These are phyloP conservation scores for Solanum etuberosum DNA, from an alignment of 257 asterid genomes.

Conservation along the genomic window DNA sequence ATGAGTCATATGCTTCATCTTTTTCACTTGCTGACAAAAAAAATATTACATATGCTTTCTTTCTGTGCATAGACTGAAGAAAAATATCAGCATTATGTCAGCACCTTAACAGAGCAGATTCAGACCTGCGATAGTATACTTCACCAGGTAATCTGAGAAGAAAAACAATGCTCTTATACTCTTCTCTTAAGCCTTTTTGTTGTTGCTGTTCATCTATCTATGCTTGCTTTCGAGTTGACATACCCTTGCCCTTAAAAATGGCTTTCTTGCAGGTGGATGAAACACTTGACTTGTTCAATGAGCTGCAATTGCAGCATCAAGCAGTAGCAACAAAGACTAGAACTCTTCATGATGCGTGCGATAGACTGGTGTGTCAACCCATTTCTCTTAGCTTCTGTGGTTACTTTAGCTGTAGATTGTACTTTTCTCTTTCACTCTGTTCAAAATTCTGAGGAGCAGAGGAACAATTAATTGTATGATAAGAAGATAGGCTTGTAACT, in stretches of 20 bases:
- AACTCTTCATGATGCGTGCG: conserved; percentile 98
- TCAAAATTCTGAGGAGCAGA: not conserved
- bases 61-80: conserved; percentile 65
- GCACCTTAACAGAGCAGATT: conserved; percentile 71
- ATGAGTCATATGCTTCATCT: not conserved
- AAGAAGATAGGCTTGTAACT: not conserved
- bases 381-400: conserved; percentile 2
- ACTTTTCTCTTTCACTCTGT: not conserved
- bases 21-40: not conserved
- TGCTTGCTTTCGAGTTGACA: not conserved
- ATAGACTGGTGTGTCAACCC: conserved; percentile 65
- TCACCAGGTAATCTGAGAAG: conserved; percentile 41
- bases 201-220: conserved; percentile 1
- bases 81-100: conserved; percentile 95
- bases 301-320: conserved; percentile 89
- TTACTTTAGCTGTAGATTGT: not conserved
- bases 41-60: conserved; percentile 2
- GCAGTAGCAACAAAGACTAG: conserved; percentile 95
- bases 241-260: not conserved
- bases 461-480: not conserved
- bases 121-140: conserved; percentile 92
- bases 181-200: not conserved
- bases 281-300: conserved; percentile 87
- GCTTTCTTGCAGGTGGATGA: conserved; percentile 75
- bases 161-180: not conserved